A percentile compares a stretch with the other conserved stretches of the same genome.
Evolutionary conservation across 1,284 basidiomycete species (phyloP).

Genomic region (Salmacisia buchloeana): DNA sequence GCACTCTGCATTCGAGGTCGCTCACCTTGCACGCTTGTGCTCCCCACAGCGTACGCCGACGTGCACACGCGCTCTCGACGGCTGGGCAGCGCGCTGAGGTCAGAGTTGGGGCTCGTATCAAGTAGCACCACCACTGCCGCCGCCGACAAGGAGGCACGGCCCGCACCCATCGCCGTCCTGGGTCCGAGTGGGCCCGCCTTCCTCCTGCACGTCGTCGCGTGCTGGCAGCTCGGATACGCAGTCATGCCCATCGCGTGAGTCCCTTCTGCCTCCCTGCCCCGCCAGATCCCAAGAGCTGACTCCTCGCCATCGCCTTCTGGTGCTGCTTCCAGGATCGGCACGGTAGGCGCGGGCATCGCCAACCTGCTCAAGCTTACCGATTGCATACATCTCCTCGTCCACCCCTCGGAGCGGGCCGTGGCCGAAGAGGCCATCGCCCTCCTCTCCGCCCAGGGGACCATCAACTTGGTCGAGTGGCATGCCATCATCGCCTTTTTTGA

Average conservation of each 20-base stretch:
- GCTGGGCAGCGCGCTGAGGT: not conserved
- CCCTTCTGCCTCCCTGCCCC: too few species aligned
- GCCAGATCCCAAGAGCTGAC: too few species aligned
- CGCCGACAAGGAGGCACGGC: conserved; percentile 11
- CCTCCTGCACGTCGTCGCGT: conserved; percentile 49
- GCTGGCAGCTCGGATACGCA: conserved; percentile 51
- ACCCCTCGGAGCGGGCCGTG: conserved; percentile 51
- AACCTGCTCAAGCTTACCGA: conserved; percentile 59
- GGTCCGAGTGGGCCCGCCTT: conserved; percentile 52
- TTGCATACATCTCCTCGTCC: conserved; percentile 56
- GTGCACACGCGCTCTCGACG: not conserved
- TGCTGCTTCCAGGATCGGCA: conserved; percentile 56
- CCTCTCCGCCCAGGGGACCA: not conserved
- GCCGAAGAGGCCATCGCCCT: conserved; percentile 18
- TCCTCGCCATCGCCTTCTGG: too few species aligned
- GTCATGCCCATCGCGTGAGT: conserved; percentile 52
- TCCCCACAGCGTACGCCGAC: not conserved
- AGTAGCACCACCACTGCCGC: too few species aligned
- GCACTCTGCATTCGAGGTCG: not conserved
- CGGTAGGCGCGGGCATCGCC: conserved; percentile 59
- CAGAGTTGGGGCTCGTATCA: too few species aligned
- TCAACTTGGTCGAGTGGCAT: not conserved
- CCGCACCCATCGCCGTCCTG: conserved; percentile 45
- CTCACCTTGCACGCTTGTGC: not conserved
- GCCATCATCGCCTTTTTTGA: too few species aligned